These are phyloP conservation scores for Fusarium sp. DNA, from an alignment of 2,329 filamentous ascomycete species.

Conservation along the genomic window DNA sequence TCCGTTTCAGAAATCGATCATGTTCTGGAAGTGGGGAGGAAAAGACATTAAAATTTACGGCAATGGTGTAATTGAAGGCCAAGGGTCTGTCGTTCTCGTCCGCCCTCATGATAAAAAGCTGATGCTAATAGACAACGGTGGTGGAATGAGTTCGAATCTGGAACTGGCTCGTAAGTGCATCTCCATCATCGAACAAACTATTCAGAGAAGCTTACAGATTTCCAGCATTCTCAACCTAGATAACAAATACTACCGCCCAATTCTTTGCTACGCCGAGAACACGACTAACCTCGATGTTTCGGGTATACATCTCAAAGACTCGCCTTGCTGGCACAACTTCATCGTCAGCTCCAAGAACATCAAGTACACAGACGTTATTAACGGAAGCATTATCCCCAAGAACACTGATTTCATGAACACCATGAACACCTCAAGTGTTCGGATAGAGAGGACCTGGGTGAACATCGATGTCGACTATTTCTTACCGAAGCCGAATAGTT, in stretches of 20 bases:
- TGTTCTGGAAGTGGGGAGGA: constrained; percentile 71
- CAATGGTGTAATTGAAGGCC: constrained; percentile 63
- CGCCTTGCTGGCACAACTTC: constrained; percentile 71
- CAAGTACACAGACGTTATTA: constrained; percentile 60
- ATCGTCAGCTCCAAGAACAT: constrained; percentile 64
- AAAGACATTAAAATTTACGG: constrained; percentile 68
- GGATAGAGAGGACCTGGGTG: constrained; percentile 58
- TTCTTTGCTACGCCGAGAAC: constrained; percentile 69
- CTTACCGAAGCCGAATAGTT: constrained; percentile 67
- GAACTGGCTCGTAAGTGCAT: constrained; percentile 20
- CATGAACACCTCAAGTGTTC: constrained; percentile 62
- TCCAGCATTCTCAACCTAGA: constrained; percentile 55
- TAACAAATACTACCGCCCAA: constrained; percentile 65
- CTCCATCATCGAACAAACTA: rapidly evolving
- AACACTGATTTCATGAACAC: constrained; percentile 72
- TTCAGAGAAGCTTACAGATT: background rate
- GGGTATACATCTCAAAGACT: constrained; percentile 67
- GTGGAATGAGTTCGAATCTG: constrained; percentile 33
- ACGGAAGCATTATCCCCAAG: constrained; percentile 56
- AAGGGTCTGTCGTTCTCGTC: constrained; percentile 43
- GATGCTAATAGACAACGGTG: constrained; percentile 19
- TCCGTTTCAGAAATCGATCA: constrained; percentile 60
- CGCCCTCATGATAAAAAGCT: background rate
- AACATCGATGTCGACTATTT: constrained; percentile 69
- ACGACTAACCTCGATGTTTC: constrained; percentile 64